Percentiles rank a stretch among this genome's conserved stretches.
These are phyloP conservation scores for Penicillium sp. DNA, from an alignment of 2,329 filamentous ascomycete genomes.

Conservation along the genomic window DNA sequence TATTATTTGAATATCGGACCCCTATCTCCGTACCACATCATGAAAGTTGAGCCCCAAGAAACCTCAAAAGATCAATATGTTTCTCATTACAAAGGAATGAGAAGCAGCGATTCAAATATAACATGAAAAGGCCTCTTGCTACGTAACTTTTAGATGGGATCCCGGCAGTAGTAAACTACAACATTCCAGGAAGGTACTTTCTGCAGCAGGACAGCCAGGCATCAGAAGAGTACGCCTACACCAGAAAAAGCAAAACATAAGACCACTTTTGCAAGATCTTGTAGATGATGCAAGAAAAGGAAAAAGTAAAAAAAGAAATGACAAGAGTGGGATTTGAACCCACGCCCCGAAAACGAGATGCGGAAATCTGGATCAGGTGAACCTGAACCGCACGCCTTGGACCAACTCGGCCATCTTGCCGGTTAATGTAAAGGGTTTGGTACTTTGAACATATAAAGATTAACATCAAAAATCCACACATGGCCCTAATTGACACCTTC, in stretches of 20 bases:
- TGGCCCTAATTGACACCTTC: no score
- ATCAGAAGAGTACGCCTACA: not conserved
- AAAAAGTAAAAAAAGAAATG: slow-evolving; percentile 5
- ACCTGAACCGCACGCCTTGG: slow-evolving; percentile 38
- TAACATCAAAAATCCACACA: not conserved
- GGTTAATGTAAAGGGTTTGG: not conserved
- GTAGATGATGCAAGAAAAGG: not conserved
- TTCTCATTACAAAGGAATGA: not conserved
- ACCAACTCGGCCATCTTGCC: slow-evolving; percentile 40
- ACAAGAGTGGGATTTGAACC: slow-evolving; percentile 25
- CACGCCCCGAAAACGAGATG: slow-evolving; percentile 23
- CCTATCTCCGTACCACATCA: not conserved
- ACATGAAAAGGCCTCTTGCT: not conserved
- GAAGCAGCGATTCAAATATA: not conserved
- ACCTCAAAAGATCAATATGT: not conserved
- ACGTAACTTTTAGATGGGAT: not conserved
- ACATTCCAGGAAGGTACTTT: not conserved
- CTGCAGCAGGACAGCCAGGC: not conserved
- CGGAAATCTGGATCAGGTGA: slow-evolving; percentile 25
- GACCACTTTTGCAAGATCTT: not conserved
- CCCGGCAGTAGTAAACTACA: not conserved
- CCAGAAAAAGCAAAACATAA: not conserved
- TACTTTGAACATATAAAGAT: not conserved
- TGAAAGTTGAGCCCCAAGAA: not conserved
- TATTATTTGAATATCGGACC: not conserved